Conservation (phyloP, 805 yeast species). For the Yarrowia phangngaensis region DNA sequence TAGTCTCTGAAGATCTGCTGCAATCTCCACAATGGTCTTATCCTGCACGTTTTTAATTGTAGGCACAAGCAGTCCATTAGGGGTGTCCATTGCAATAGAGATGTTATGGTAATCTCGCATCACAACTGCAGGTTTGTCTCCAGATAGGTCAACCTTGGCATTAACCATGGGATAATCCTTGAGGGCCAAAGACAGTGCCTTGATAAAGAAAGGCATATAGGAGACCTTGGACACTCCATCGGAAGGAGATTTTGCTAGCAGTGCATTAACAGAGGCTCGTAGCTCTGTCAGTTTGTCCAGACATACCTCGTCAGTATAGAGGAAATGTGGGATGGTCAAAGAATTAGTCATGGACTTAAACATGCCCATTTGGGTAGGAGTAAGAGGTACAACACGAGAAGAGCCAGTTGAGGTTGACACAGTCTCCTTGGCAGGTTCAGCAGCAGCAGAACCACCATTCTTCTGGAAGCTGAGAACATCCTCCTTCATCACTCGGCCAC, state of each 20-base stretch:
- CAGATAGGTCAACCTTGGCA: constrained; percentile 31
- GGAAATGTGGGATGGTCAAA: constrained; percentile 38
- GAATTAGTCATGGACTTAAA: constrained; percentile 39
- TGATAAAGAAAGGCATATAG: constrained; percentile 40
- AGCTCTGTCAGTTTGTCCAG: constrained; percentile 35
- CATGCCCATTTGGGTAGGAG: constrained; percentile 38
- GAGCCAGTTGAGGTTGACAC: constrained; percentile 18
- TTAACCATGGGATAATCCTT: constrained; percentile 36
- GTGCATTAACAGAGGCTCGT: constrained; percentile 33
- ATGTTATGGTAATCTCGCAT: constrained; percentile 36
- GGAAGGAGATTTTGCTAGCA: constrained; percentile 26
- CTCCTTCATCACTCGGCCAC: constrained; percentile 39
- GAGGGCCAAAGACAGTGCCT: constrained; percentile 38
- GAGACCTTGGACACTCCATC: constrained; percentile 30
- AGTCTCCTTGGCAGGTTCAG: constrained; percentile 6
- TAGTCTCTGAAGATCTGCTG: constrained; percentile 35
- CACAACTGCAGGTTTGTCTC: constrained; percentile 33
- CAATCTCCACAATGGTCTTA: constrained; percentile 36
- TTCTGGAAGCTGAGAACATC: constrained; percentile 33
- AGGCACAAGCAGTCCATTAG: constrained; percentile 39
- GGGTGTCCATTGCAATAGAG: constrained; percentile 40
- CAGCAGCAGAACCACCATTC: constrained; percentile 3
- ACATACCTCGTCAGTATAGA: constrained; percentile 38
- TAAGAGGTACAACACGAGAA: constrained; percentile 31
- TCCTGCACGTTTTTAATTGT: constrained; percentile 36